Evolutionary conservation across 768 basidiomycete species (phyloP), one percentile per base, ranked within the genome.

Genomic region (Tricholomella constricta): DNA sequence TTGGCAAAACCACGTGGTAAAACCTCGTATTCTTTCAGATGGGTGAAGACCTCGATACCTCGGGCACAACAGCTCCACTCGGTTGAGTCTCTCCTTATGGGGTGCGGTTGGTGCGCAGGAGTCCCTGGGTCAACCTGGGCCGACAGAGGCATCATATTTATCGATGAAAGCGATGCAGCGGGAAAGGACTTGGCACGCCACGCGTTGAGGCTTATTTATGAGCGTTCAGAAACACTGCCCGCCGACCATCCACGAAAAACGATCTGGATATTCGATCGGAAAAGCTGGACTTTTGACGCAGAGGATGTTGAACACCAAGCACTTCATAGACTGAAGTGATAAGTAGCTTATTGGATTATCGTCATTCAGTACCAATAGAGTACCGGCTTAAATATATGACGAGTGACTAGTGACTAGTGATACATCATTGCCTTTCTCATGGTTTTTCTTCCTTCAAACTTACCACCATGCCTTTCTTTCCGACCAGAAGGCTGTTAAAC

Each of bases 41-140:
- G 60, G 23, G 32, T 74, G 70, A 70, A 65, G 54, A 60, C 60
- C 10, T 57, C 62, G 8, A 54, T 80, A 11, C 67, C 73, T 3
- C 56, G 51, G 1, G 69, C 65, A 17, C 66, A 70, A 36, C 65
- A 65, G 12, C 55, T 80, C 8, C 74, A 78, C 55, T 72, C 72
- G 2, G 48, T 83, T 9, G 73, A 78, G n/a, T 69, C 79, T 1
- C 54, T 83, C 7, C 57, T 83, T 2, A n/a, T 62, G 3, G 79
- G 72, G 2, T 83, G 83, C 59, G 80, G 76, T 12, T 79, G 77
- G 78, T 52, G 46, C 23, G 36, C 23, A 7, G 38, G 48, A 23
- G 23, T 17, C 29, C 19, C 7, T 37, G 48, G 47, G 19, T 52
- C 55, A 27, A 32, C 26, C 9, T 59, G 62, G 60, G 47, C 56